Base-by-base conservation (phyloP, 345 rosid genomes). In the Alliaria petiolata region DNA sequence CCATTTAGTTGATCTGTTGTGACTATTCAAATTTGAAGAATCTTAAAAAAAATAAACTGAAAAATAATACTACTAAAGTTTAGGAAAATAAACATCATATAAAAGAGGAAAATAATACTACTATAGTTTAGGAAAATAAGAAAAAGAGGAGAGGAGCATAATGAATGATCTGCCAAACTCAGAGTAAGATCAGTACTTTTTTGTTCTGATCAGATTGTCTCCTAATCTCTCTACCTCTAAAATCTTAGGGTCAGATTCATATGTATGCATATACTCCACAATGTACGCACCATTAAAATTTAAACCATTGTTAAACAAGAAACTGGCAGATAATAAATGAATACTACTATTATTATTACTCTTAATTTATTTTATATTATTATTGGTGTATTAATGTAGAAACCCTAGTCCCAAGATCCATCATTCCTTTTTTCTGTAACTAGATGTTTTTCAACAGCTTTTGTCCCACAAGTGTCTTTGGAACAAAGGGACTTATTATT, bases 401-500 rank as follows among this genome's bases (percentile, higher is more conserved):
- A 75, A 61, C 57, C 69, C 74, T 67, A 75, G 78, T 75, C 74
- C 78, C 78, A 67, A 67, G 25, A 75, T 75, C 44, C 74, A 75
- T 67, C 58, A 75, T 75, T 75, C 69, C 57, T 44, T 75, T 67
- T 36, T 44, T 13, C 56, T 67, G 69, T 52, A 67, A 67, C 78
- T 67, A 67, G 69, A 75, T 75, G 74, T 75, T 75, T n/a, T 75
- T 52, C 63, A 16, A 10, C 78, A 75, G 78, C 78, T 75, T 68
- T 75, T 68, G 78, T 75, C 78, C 7, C 78, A 25, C 69, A 42
- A 51, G 47, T 67, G 69, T 75, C 69, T 6, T 35, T 35, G 28
- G 4, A 16, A 56, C 36, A 28, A 30, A 14, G 11, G 26, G 35
- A 63, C 28, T 55, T 16, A 61, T 20, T 46, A 31, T 26, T 13